Evolutionary conservation across 2,329 filamentous ascomycete species (phyloP), one percentile per base, ranked within the genome.

Genomic region (Bipolaris victoriae): DNA sequence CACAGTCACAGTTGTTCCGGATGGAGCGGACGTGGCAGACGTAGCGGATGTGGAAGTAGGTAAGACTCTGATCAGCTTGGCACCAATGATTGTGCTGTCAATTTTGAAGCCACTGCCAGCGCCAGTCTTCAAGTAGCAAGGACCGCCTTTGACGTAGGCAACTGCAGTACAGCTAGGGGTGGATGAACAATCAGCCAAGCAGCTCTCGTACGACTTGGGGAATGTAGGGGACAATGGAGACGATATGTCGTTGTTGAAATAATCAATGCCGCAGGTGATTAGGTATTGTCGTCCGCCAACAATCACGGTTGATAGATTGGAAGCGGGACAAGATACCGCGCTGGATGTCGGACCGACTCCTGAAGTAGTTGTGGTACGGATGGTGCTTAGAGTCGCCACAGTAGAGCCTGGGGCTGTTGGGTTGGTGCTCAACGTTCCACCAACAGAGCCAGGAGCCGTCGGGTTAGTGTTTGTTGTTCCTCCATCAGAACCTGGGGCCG

Each of bases 81-180:
- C 64, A 37, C 62, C 66, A 26, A 67, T 66, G 24, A 69, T 31
- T 37, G 58, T 52, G 9, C 40, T 35, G 29, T 59, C 62, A 7
- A 40, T 33, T 3, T 47, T 57, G 5, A 46, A 48, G 26, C 45
- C 45, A 36, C 6, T 9, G 22, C 41, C 52, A 16, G 58, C 26
- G 15, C 54, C 56, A 20, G 33, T 55, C 49, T 68, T 68, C 33
- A 68, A 26, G 29, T 67, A 68, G 37, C 66, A 68, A 31, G 61
- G 48, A 6, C 58, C 64, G 5, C 36, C 41, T 0, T 54, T 49
- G 13, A 61, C 45, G 49, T 66, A 70, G 24, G 66, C 62, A 24
- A 69, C 62, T 51, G 58, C 62, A n/a, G 61, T 52, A 35, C 68
- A 71, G 16, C 57, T 55, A 16, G 49, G 15, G 16, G 55, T 63